A percentile compares a stretch with the other conserved stretches of the same genome.
These are phyloP conservation scores for Oryza meyeriana DNA, from an alignment of 176 grass and related monocot genomes.

Conservation along the genomic window DNA sequence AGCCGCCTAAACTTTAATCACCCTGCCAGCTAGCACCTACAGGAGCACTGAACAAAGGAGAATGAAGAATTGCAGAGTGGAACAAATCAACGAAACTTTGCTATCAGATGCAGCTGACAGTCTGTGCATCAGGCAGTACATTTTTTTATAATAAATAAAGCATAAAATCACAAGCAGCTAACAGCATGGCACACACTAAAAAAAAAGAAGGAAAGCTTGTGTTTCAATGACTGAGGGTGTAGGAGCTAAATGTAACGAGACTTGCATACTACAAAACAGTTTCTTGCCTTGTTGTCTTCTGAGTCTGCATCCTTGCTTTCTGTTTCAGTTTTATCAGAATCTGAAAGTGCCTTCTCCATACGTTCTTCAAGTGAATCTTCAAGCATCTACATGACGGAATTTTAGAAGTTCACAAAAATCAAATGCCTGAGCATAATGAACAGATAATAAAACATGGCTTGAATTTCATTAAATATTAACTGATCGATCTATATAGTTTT, in stretches of 20 bases:
- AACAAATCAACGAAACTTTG: conserved; percentile 17
- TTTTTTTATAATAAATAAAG: background rate
- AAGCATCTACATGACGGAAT: conserved; percentile 68
- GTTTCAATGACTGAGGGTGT: conserved; percentile 1
- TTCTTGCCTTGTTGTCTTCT: conserved; percentile 85
- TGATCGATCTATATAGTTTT: background rate
- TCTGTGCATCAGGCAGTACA: background rate
- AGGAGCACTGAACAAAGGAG: background rate
- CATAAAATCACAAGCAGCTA: background rate
- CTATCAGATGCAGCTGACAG: conserved; percentile 12
- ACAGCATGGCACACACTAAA: background rate
- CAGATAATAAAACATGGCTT: background rate
- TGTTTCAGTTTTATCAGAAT: conserved; percentile 88
- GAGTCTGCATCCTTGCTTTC: conserved; percentile 78
- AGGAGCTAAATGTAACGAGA: conserved; percentile 8
- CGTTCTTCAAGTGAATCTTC: conserved; percentile 94
- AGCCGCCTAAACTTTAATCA: background rate
- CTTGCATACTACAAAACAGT: background rate
- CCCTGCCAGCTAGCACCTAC: background rate
- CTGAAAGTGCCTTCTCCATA: conserved; percentile 71
- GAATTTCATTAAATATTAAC: background rate
- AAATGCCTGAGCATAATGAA: background rate
- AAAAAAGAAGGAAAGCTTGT: background rate
- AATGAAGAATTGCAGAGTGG: background rate
- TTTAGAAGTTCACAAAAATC: conserved; percentile 1